Evolutionary conservation across 192 early-diverging fungal species (phyloP).

Genomic region (Nowakowskiella sp.): DNA sequence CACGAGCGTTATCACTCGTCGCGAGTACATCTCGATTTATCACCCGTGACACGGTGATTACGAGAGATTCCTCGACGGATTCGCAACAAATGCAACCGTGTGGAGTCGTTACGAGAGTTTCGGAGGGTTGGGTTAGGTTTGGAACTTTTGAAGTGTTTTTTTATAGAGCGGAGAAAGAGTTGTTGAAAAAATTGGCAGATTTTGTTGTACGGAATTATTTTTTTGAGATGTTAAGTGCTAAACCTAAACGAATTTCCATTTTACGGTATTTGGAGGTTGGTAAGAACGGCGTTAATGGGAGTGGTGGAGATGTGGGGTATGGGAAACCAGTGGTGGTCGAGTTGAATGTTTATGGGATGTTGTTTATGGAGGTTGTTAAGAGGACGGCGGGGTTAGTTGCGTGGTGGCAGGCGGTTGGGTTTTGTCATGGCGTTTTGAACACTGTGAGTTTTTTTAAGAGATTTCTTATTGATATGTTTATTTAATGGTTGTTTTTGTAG

Average conservation of each 20-base stretch:
- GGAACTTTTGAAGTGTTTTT: constrained; percentile 20
- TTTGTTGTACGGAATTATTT: constrained; percentile 14
- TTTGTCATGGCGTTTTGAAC: constrained; percentile 17
- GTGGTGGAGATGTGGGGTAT: constrained; percentile 1
- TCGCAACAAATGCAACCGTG: not conserved
- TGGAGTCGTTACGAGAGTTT: constrained; percentile 5
- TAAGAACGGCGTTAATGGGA: constrained; percentile 9
- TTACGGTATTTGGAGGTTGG: not conserved
- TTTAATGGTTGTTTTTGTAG: constrained; percentile 1
- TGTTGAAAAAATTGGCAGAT: constrained; percentile 6
- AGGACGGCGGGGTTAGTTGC: constrained; percentile 15
- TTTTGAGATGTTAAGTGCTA: not conserved
- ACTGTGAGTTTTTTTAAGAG: constrained; percentile 1
- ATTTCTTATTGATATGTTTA: not conserved
- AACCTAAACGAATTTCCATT: constrained; percentile 5
- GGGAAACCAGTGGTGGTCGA: constrained; percentile 5
- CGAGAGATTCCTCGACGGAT: not conserved
- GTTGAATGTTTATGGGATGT: constrained; percentile 13
- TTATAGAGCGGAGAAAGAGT: constrained; percentile 8
- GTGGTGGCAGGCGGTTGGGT: constrained; percentile 17
- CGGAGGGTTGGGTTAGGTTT: constrained; percentile 17
- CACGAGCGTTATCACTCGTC: constrained; percentile 8
- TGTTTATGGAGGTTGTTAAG: constrained; percentile 12
- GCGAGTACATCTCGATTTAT: constrained; percentile 4
- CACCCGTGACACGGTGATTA: constrained; percentile 1